phyloP scores from a whole-genome alignment of 169 alveolate genomes.

The Plasmodium coatneyi region DNA sequence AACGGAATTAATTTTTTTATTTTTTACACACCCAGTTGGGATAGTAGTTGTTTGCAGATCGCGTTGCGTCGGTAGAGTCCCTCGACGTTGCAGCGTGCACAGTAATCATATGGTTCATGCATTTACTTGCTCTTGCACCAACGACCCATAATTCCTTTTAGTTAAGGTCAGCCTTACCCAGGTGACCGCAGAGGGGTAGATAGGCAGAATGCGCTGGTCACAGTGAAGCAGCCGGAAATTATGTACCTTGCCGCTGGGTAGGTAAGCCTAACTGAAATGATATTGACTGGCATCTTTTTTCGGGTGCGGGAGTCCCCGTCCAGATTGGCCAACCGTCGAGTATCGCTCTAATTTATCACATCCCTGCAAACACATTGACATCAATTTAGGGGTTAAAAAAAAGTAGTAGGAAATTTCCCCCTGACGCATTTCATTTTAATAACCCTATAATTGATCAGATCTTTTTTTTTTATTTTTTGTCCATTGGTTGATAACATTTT shows the following conservation, averaged over 20 bases:
- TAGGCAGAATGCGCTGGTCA: neutral
- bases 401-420: neutral
- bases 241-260: neutral
- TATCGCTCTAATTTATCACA: neutral
- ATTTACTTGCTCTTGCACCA: neutral
- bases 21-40: neutral
- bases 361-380: neutral
- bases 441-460: neutral
- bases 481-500: neutral
- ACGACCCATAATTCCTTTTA: neutral
- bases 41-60: neutral
- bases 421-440: neutral
- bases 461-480: too few species aligned
- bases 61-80: neutral
- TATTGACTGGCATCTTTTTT: neutral
- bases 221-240: neutral
- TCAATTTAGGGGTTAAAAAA: neutral
- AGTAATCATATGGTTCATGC: neutral
- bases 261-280: neutral
- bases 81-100: neutral
- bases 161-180: neutral
- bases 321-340: neutral
- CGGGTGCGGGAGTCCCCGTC: neutral
- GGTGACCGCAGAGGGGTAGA: neutral
- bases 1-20: too few species aligned